phyloP scores from a whole-genome alignment of 2,329 filamentous ascomycete species.

The Alternaria hordeiaustralica region DNA sequence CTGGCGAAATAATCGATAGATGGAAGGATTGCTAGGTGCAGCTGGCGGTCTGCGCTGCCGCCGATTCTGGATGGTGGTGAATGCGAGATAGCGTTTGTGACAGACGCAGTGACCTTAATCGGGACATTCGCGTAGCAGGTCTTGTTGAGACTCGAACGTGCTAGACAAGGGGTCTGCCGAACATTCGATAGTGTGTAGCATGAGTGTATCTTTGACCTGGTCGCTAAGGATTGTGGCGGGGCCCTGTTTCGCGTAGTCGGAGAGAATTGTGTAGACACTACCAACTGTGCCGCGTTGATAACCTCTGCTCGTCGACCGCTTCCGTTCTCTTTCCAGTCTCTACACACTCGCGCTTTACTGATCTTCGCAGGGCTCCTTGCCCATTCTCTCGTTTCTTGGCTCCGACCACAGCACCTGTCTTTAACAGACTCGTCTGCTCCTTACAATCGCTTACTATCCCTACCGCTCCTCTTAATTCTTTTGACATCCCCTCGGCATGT shows the following conservation, averaged over 20 bases:
- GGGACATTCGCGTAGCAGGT: constrained; percentile 2
- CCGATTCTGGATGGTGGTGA: constrained; percentile 8
- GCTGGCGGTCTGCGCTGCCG: background rate
- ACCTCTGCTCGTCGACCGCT: constrained; percentile 13
- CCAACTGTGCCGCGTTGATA: constrained; percentile 15
- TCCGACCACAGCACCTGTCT: background rate
- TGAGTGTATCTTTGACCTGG: constrained; percentile 13
- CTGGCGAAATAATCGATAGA: constrained; percentile 4
- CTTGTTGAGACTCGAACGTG: constrained; percentile 15
- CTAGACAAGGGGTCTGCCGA: constrained; percentile 14
- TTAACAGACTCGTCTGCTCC: constrained; percentile 4
- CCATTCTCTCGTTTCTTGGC: constrained; percentile 13
- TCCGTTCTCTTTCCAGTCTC: constrained; percentile 4
- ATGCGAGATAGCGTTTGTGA: constrained; percentile 13
- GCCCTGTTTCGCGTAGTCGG: constrained; percentile 5
- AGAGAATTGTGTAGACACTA: constrained; percentile 15
- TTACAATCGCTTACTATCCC: constrained; percentile 9
- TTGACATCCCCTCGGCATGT: constrained; percentile 13
- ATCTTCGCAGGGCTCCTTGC: constrained; percentile 14
- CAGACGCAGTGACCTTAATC: constrained; percentile 13
- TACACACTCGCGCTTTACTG: constrained; percentile 6
- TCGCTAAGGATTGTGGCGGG: constrained; percentile 9
- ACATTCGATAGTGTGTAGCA: constrained; percentile 17
- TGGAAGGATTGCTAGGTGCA: constrained; percentile 7
- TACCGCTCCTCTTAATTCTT: constrained; percentile 1